Conservation (phyloP, 441 rosid genomes). For the Pelargonium citronellum region DNA sequence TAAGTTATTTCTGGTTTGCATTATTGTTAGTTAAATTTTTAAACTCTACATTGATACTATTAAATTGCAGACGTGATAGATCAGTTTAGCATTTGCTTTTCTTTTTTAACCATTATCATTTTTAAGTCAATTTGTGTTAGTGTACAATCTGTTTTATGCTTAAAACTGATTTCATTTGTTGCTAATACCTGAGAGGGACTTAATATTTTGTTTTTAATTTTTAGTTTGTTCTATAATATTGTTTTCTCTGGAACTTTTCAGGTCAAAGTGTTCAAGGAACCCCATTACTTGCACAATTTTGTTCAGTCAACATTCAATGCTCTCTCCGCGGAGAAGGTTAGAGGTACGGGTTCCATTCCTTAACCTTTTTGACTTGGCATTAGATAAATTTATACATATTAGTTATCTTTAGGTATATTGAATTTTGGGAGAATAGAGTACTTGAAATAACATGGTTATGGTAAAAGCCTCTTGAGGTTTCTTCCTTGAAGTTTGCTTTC, state of each 20-base stretch:
- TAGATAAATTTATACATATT: too few species aligned
- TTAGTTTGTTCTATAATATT: not conserved
- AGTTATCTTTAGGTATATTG: not conserved
- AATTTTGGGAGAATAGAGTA: not conserved
- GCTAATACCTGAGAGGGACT: too few species aligned
- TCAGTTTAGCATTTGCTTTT: not conserved
- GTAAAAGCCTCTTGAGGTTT: not conserved
- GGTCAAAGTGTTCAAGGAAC: conserved; percentile 91
- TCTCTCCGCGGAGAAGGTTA: conserved; percentile 63
- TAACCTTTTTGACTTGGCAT: too few species aligned
- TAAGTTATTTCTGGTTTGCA: not conserved
- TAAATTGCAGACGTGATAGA: not conserved
- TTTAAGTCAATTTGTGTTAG: not conserved
- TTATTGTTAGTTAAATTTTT: not conserved
- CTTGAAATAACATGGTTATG: not conserved
- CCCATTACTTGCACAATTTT: conserved; percentile 74
- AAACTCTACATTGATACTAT: not conserved
- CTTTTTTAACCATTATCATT: not conserved
- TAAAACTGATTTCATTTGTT: not conserved
- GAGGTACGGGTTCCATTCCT: conserved; percentile 38
- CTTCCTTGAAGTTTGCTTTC: not conserved
- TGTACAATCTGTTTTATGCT: not conserved
- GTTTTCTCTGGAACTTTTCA: conserved; percentile 28
- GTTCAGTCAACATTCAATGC: conserved; percentile 91
- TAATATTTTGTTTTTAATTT: not conserved